phyloP scores from a whole-genome alignment of 176 grass and related monocot species.

The Ampelocalamus luodianensis region DNA sequence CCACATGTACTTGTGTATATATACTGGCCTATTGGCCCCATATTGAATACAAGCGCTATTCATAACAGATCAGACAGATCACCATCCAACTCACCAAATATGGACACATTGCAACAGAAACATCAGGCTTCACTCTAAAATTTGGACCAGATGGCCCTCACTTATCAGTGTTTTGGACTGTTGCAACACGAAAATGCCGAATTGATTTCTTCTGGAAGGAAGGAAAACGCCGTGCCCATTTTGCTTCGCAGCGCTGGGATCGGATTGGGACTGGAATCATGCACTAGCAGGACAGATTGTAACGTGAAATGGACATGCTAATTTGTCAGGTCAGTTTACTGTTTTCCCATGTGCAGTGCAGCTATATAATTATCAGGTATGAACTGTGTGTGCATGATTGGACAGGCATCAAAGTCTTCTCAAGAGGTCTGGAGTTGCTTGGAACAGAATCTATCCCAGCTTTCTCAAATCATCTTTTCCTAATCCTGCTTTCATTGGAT shows the following conservation, averaged over 20 bases:
- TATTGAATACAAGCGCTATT: too few relatives aligned
- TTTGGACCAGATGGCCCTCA: not conserved
- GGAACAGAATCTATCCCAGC: slow-evolving; percentile 1
- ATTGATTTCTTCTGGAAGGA: not conserved
- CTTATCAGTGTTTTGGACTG: not conserved
- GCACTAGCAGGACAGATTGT: not conserved
- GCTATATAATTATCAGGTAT: not conserved
- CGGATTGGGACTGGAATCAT: slow-evolving; percentile 4
- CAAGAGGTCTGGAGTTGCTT: slow-evolving; percentile 17
- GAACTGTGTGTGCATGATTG: slow-evolving; percentile 16
- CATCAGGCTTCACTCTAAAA: not conserved
- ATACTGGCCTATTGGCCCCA: too few relatives aligned
- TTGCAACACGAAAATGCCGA: not conserved
- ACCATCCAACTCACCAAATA: not conserved
- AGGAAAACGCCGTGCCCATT: not conserved
- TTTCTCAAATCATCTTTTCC: not conserved
- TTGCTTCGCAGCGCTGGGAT: not conserved
- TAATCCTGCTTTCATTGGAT: not conserved
- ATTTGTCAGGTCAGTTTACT: not conserved
- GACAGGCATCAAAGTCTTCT: slow-evolving; percentile 18
- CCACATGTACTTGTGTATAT: too few relatives aligned
- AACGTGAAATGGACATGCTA: not conserved
- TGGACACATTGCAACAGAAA: not conserved
- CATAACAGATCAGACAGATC: too few relatives aligned
- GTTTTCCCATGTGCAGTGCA: slow-evolving; percentile 30